Percentiles rank a stretch among this genome's conserved stretches.
phyloP scores from a whole-genome alignment of 176 grass and related monocot species.

The Cenchrus fungigraminus region DNA sequence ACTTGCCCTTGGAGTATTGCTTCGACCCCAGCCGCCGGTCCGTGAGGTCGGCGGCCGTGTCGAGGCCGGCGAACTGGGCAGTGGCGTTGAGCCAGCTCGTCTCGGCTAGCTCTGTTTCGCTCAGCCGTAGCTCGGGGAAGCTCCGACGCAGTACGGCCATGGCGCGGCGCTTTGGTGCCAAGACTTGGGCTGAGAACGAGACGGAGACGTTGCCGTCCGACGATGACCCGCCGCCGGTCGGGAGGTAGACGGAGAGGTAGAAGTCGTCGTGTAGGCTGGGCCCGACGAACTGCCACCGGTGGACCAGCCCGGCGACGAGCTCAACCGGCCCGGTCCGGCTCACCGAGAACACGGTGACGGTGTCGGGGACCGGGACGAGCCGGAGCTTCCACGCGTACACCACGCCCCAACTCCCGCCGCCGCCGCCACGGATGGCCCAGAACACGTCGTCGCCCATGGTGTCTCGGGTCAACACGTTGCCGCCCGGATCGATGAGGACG shows the following conservation, averaged over 20 bases:
- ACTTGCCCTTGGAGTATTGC: conserved; percentile 61
- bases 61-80: conserved; percentile 38
- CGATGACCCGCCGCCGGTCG: neutral
- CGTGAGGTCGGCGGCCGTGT: conserved; percentile 28
- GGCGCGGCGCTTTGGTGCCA: conserved; percentile 20
- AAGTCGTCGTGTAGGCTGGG: conserved; percentile 62
- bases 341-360: conserved; percentile 40
- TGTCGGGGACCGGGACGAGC: conserved; percentile 49
- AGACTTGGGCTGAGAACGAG: conserved; percentile 49
- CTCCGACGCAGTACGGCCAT: conserved; percentile 11
- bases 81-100: conserved; percentile 68
- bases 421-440: conserved; percentile 76
- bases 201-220: conserved; percentile 29
- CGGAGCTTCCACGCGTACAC: conserved; percentile 80
- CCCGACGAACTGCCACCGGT: conserved; percentile 62
- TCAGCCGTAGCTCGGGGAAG: conserved; percentile 52
- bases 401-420: conserved; percentile 79
- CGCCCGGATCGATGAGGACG: conserved; percentile 43
- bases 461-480: neutral
- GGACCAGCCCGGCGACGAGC: conserved; percentile 42
- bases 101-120: conserved; percentile 34
- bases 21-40: neutral
- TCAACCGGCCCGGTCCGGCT: conserved; percentile 29
- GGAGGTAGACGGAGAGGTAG: conserved; percentile 50
- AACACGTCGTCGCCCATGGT: conserved; percentile 69